Evolutionary conservation across 2,329 filamentous ascomycete genomes (phyloP).

Genomic region (Escovopsis sp.): DNA sequence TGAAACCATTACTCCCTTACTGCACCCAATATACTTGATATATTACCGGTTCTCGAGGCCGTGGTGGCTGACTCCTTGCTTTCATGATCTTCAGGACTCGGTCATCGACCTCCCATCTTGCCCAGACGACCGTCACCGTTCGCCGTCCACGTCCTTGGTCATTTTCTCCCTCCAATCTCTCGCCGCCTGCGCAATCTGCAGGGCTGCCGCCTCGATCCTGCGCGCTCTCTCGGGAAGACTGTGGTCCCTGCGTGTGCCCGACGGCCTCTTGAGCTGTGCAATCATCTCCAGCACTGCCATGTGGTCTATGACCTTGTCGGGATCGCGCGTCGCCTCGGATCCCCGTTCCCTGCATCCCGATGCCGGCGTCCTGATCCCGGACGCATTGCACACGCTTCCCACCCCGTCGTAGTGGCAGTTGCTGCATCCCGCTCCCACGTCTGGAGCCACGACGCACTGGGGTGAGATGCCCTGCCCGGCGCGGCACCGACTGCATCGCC

Average conservation of each 20-base stretch:
- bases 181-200: conserved; percentile 13
- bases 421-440: conserved; percentile 9
- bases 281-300: conserved; percentile 15
- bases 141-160: conserved; percentile 1
- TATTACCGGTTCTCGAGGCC: no score
- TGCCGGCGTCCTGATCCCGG: conserved; percentile 5
- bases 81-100: no score
- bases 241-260: conserved; percentile 7
- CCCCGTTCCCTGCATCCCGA: conserved; percentile 4
- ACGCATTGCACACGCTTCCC: conserved; percentile 4
- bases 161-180: conserved; percentile 13
- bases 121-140: background rate
- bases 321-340: conserved; percentile 7
- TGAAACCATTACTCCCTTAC: no score
- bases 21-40: no score
- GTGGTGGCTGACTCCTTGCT: no score
- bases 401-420: conserved; percentile 12
- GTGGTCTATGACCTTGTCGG: conserved; percentile 12
- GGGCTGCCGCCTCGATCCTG: conserved; percentile 13
- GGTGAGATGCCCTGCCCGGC: conserved; percentile 11
- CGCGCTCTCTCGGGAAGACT: conserved; percentile 11
- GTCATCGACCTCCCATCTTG: no score
- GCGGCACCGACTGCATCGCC: conserved; percentile 10
- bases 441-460: conserved; percentile 12
- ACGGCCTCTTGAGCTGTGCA: conserved; percentile 10